These are phyloP conservation scores for Naganishia vaughanmartiniae DNA, from an alignment of 768 basidiomycete genomes.

Conservation along the genomic window DNA sequence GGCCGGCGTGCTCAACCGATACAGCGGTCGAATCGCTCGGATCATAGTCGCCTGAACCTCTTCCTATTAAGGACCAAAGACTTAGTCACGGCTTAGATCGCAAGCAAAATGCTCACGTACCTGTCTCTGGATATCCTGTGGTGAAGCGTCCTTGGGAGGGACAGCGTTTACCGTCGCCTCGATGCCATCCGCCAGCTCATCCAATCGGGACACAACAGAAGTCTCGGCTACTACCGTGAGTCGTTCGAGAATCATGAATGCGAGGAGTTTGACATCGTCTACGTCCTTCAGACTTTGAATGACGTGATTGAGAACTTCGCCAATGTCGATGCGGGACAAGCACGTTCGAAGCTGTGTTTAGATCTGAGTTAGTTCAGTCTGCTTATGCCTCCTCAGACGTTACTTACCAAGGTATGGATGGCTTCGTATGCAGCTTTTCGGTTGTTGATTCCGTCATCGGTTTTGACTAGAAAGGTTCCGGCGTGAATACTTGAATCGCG, in stretches of 20 bases:
- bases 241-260: slow-evolving; percentile 90
- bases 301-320: slow-evolving; percentile 76
- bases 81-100: not conserved
- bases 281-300: slow-evolving; percentile 81
- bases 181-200: slow-evolving; percentile 63
- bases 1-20: slow-evolving; percentile 66
- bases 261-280: slow-evolving; percentile 95
- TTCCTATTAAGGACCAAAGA: slow-evolving; percentile 65
- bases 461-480: slow-evolving; percentile 57
- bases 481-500: not conserved
- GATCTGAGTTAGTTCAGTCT: not conserved
- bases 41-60: slow-evolving; percentile 89
- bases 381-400: not conserved
- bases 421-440: slow-evolving; percentile 97
- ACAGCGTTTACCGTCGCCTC: slow-evolving; percentile 81
- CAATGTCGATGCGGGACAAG: slow-evolving; percentile 78
- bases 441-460: slow-evolving; percentile 93
- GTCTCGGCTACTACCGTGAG: slow-evolving; percentile 81
- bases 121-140: slow-evolving; percentile 83
- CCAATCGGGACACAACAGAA: slow-evolving; percentile 58
- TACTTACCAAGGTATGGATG: slow-evolving; percentile 82
- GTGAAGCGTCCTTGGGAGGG: slow-evolving; percentile 83
- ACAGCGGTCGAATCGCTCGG: slow-evolving; percentile 79
- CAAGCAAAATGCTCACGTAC: slow-evolving; percentile 30
- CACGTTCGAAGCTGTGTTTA: slow-evolving; percentile 81